A percentile compares a stretch with the other conserved stretches of the same genome.
Conservation (phyloP, 2,329 filamentous ascomycete species). For the Aureobasidium sp. region DNA sequence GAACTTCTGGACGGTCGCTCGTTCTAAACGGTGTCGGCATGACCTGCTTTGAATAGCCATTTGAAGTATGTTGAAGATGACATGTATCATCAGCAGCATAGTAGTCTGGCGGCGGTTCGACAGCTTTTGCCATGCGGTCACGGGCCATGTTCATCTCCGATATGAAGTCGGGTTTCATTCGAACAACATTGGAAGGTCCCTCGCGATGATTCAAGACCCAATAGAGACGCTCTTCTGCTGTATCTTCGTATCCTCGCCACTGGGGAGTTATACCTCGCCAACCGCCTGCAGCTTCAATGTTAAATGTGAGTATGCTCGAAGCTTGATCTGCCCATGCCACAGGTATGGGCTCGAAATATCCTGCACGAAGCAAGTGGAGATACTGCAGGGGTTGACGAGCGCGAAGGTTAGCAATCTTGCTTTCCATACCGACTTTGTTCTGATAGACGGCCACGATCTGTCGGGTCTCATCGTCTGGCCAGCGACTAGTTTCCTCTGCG, state of each 20-base stretch:
- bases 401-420: conserved; percentile 32
- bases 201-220: conserved; percentile 41
- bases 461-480: conserved; percentile 33
- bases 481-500: conserved; percentile 35
- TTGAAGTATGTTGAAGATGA: conserved; percentile 32
- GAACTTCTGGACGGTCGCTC: conserved; percentile 28
- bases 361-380: conserved; percentile 37
- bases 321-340: conserved; percentile 35
- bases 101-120: conserved; percentile 37
- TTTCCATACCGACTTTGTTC: conserved; percentile 33
- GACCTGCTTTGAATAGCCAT: conserved; percentile 39
- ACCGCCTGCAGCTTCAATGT: conserved; percentile 34
- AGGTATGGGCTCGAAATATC: conserved; percentile 43
- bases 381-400: conserved; percentile 20
- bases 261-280: conserved; percentile 39
- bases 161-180: conserved; percentile 37
- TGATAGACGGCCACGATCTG: conserved; percentile 34
- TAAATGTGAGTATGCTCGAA: conserved; percentile 39
- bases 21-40: conserved; percentile 33
- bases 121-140: conserved; percentile 35
- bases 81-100: conserved; percentile 36
- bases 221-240: conserved; percentile 42
- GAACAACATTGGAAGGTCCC: conserved; percentile 23
- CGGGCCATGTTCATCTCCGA: conserved; percentile 38
- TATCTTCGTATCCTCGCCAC: conserved; percentile 40